Evolutionary conservation across 495 filamentous ascomycete genomes (phyloP), one percentile per base, ranked within the genome.

Genomic region (Cercophora newfieldiana): DNA sequence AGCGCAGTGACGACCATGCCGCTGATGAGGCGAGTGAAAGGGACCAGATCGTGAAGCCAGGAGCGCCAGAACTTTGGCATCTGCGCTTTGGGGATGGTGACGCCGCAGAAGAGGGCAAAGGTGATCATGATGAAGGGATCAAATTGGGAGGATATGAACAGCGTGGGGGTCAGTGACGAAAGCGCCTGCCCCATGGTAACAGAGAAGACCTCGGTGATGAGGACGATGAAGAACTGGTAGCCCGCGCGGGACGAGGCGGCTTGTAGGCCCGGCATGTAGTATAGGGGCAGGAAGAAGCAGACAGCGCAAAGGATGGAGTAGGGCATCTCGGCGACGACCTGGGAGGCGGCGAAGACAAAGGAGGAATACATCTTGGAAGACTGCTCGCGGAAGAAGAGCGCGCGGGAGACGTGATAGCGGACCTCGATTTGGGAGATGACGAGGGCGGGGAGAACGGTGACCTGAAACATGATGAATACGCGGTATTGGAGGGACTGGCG

Each of bases 381-480:
- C 57, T 87, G 84, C 70, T 94, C 91, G 57, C 91, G 91, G 80
- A 91, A 91, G 79, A 89, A 91, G 61, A 93, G 87, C 57, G 89
- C 77, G 53, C 91, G 85, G n/a, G 86, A 84, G 74, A 91, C 81
- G 68, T 89, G 88, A 71, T 89, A 94, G 72, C 88, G 90, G 5
- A 91, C 87, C 54, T 94, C 87, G 50, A 93, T 89, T 68, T 92
- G 90, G 0, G 89, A 86, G 60, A 94, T 82, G 69, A 94, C 89
- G 28, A 93, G 83, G 1, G 90, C 89, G 0, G 90, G 89, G 1
- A 94, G 80, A 14, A 93, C 87, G 3, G 89, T 93, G 60, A 90
- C 82, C 74, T 93, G 91, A 82, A 94, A 95, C 71, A 92, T 88
- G 74, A 92, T 85, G 75, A 96, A 95, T 65, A 96, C 85, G 50